phyloP scores from a whole-genome alignment of 257 asterid species.

The Verbena officinalis region DNA sequence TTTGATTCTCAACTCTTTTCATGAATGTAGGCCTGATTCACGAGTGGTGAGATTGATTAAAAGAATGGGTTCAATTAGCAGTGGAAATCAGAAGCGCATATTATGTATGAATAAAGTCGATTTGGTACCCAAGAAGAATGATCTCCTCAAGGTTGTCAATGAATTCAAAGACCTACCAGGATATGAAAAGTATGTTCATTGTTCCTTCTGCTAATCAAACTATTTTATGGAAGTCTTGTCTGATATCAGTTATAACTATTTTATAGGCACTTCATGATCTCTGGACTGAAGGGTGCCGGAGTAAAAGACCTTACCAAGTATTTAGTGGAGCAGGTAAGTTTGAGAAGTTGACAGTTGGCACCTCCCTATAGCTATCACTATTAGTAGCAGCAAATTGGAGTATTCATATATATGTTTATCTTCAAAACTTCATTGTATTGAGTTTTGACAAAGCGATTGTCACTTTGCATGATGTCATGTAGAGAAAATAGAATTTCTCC shows the following conservation, averaged over 20 bases:
- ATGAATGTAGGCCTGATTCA: slow-evolving; percentile 72
- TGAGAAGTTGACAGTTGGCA: slow-evolving; percentile 6
- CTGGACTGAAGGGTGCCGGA: slow-evolving; percentile 94
- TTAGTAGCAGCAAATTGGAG: slow-evolving; percentile 13
- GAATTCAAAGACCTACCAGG: slow-evolving; percentile 88
- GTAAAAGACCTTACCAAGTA: slow-evolving; percentile 73
- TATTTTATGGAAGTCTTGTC: slow-evolving; percentile 21
- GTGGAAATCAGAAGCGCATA: slow-evolving; percentile 73
- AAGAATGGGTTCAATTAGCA: slow-evolving; percentile 77
- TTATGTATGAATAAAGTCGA: slow-evolving; percentile 93
- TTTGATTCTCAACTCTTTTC: slow-evolving; percentile 26
- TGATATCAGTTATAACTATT: slow-evolving; percentile 31
- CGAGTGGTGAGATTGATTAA: slow-evolving; percentile 92
- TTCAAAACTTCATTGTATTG: slow-evolving; percentile 3
- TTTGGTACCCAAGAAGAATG: slow-evolving; percentile 75
- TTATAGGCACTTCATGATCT: slow-evolving; percentile 73
- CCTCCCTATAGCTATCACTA: slow-evolving; percentile 6
- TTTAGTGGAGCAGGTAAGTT: slow-evolving; percentile 68
- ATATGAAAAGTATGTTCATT: slow-evolving; percentile 63
- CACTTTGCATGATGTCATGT: not conserved
- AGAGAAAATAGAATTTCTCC: slow-evolving; percentile 14
- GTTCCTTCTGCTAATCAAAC: slow-evolving; percentile 18
- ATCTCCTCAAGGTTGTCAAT: slow-evolving; percentile 65
- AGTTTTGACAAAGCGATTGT: not conserved
- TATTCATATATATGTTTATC: too few relatives aligned